Base-by-base conservation (phyloP, 129 eudicot species). In the Arctium lappa region DNA sequence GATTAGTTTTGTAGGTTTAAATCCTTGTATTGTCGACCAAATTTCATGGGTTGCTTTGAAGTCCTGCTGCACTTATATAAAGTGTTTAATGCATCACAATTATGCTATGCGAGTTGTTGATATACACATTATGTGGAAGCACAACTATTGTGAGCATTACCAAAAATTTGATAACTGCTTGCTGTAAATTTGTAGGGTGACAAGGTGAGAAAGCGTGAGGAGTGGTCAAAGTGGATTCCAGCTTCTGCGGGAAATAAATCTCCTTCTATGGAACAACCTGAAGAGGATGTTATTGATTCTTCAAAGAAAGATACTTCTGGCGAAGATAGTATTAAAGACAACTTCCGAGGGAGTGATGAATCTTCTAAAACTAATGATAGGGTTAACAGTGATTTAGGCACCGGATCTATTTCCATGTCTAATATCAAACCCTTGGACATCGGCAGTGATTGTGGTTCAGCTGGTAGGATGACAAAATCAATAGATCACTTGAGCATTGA, bases 191-290 rank as follows among this genome's bases (percentile, higher is more conserved):
- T 16, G 66, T 76, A 95, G 98, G 94, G 80, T 73, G 93, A 91
- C 75, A 88, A 84, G 83, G 84, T 95, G 53, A 87, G 98, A 78
- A 93, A 88, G 81, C 97, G 94, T 62, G 91, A 91, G 69, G 95
- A 88, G 53, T 95, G 98, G 98, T 89, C 98, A 82, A 95, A 92
- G 85, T 95, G 95, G 97, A 69, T 91, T 82, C 85, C 92, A 50
- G 80, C 82, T 83, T 83, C 89, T 72, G 73, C 8, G 29, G 86
- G 38, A 74, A 63, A 68, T 69, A 88, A 88, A 75, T 81, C 88
- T 36, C 48, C 92, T 11, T 56, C 78, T 39, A 8, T 38, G 73
- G 85, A 76, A 73, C 85, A 86, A 72, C 65, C 88, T 74, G 63
- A 40, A 72, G 84, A 83, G 72, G 68, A 53, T 44, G 82, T 72